Evolutionary conservation across 768 basidiomycete genomes (phyloP), one percentile per base, ranked within the genome.

Genomic region (Mycena rebaudengoi): DNA sequence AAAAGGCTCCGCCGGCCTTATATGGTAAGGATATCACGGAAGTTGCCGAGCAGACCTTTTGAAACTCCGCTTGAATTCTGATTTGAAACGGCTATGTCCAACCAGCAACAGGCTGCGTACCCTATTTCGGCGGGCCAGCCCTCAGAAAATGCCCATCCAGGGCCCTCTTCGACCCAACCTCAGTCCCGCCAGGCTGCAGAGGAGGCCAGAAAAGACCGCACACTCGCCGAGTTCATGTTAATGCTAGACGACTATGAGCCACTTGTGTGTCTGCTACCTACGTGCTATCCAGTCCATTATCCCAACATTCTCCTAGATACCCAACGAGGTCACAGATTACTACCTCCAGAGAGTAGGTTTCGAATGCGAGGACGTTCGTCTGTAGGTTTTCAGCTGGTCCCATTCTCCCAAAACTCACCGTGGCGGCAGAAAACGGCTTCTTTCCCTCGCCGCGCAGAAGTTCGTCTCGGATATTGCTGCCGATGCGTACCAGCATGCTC

Each of bases 221-320:
- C 94, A 1, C 76, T 99, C 49, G 94, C 94, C 6, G 95, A 98
- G 73, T 96, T 99, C 70, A 84, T 99, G 82, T 82, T 96, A 37
- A 95, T 97, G 94, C 82, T 99, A 30, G 97, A 99, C 70, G 96
- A 97, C 48, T 98, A 98, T 73, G 94, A 98, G 72, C 97, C 97
- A 43, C 76, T 99, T 75, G 97, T 97, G 71, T 60, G 87, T 78
- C 23, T 41, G 20, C 14, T 29, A 37, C 5, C 14, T 14, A 23
- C 13, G 50, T 16, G 23, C 16, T 14, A 29, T 37, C n/a, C n/a
- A n/a, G n/a, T 25, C 35, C 37, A 35, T 21, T 48, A 61, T 16
- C 28, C 48, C 57, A 43, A 35, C 29, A 32, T 53, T 25, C 6
- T 46, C 41, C 12, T 73, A 98, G 96, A 94, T 99, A 65, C 97